Evolutionary conservation across 805 yeast genomes (phyloP), one percentile per base, ranked within the genome.

Genomic region (Torulaspora delbrueckii): DNA sequence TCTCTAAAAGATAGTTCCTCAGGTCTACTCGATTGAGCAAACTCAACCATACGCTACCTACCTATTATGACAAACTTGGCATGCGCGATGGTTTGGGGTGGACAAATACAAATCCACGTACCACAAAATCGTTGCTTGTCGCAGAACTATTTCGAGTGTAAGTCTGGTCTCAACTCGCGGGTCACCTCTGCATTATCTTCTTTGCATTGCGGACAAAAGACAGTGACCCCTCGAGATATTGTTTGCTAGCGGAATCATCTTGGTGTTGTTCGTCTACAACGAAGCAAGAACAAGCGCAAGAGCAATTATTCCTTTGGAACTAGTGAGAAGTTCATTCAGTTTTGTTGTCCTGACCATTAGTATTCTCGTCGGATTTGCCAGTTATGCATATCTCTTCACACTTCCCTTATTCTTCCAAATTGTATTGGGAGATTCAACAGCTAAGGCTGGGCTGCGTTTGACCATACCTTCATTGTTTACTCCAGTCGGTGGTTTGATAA

Each of bases 331-430:
- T 22, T 12, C 28, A 2, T 46, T 40, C 34, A 43, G 51, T 40
- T 19, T 41, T 22, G 37, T 48, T 14, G 51, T 54, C 16, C 42
- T 54, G 9, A 9, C 40, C 10, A 60, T 63, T 9, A 67, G 69
- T 16, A 57, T 66, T 39, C 52, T 70, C 18, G 59, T 71, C 9
- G 76, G 76, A 2, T 60, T 71, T 38, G 63, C 71, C 5, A 57
- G 66, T 37, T 69, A 60, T 49, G 72, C 76, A 0, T 70, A 70
- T 46, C 55, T 72, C 22, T 72, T 72, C 54, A 65, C 70, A 4
- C 52, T 72, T 1, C 77, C 76, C 1, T 55, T 71, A 23, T 59
- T 71, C 30, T 71, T 73, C 40, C 76, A 72, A 48, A 60, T 72
- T 14, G 70, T 67, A 1, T 54, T 69, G 12, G 71, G 68, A 2